Evolutionary conservation across 2,329 filamentous ascomycete species (phyloP).

Genomic region (Phoma sp.): DNA sequence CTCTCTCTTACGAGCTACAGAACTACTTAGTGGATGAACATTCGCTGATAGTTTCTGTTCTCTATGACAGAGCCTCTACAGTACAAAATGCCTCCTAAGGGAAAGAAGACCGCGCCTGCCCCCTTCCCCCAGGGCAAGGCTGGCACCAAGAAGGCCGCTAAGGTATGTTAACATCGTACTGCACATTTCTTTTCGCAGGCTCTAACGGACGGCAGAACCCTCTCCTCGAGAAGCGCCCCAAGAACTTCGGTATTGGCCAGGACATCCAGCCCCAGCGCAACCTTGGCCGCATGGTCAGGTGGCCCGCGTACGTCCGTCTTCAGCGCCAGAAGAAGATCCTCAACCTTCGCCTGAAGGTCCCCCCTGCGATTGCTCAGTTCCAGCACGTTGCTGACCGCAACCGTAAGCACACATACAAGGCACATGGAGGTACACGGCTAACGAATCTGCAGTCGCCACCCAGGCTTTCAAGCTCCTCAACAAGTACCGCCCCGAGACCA

Average conservation of each 20-base stretch:
- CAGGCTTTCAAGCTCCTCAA: slow-evolving; percentile 99
- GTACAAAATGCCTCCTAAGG: slow-evolving; percentile 68
- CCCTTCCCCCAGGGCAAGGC: slow-evolving; percentile 74
- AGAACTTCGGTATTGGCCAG: slow-evolving; percentile 99
- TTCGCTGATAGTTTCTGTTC: slow-evolving; percentile 98
- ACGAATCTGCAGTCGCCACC: slow-evolving; percentile 66
- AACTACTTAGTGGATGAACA: slow-evolving; percentile 72
- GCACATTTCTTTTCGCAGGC: slow-evolving; percentile 5
- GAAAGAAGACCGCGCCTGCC: slow-evolving; percentile 97
- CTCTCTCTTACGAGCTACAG: slow-evolving; percentile 48
- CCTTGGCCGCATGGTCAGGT: slow-evolving; percentile 84
- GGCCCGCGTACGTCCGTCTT: slow-evolving; percentile 93
- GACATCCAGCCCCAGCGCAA: slow-evolving; percentile 82
- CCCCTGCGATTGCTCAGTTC: slow-evolving; percentile 97
- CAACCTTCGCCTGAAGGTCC: slow-evolving; percentile 97
- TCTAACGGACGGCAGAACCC: slow-evolving; percentile 74
- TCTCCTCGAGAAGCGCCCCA: slow-evolving; percentile 96
- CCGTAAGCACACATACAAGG: slow-evolving; percentile 61
- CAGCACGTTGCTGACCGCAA: slow-evolving; percentile 76
- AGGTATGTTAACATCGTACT: slow-evolving; percentile 69
- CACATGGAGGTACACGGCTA: slow-evolving; percentile 47
- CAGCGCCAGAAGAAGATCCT: slow-evolving; percentile 96
- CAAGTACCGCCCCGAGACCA: slow-evolving; percentile 99
- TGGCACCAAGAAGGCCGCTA: slow-evolving; percentile 88
- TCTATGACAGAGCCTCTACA: slow-evolving; percentile 96